Conservation (phyloP, 495 filamentous ascomycete genomes). For the Pseudoneurospora amorphoporcata region DNA sequence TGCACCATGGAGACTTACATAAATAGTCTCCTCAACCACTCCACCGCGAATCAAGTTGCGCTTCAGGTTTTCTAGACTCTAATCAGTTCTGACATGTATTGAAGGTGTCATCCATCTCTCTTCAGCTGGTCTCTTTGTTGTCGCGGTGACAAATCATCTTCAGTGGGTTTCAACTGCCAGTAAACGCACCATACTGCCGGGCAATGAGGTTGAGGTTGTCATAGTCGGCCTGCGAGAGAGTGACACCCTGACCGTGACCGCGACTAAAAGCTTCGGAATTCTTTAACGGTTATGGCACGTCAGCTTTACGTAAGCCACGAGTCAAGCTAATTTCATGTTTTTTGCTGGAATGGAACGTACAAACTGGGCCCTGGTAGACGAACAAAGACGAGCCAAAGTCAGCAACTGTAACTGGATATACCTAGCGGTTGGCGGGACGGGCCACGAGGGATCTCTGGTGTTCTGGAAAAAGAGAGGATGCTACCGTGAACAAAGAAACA, state of each 20-base stretch:
- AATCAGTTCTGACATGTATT: not conserved
- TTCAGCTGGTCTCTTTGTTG: not conserved
- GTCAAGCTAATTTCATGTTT: not conserved
- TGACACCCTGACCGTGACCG: conserved; percentile 4
- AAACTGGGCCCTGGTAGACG: conserved; percentile 12
- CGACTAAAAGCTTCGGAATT: conserved; percentile 4
- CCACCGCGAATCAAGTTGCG: conserved; percentile 53
- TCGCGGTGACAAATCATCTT: not conserved
- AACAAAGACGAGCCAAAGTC: not conserved
- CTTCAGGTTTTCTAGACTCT: conserved; percentile 46
- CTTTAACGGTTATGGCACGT: not conserved
- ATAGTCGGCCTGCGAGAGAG: conserved; percentile 25
- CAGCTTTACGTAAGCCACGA: not conserved
- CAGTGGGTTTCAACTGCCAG: not conserved
- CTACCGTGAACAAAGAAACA: not conserved
- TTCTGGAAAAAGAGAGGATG: not conserved
- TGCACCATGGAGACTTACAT: conserved; percentile 30
- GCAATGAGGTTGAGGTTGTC: conserved; percentile 18
- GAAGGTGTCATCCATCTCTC: not conserved
- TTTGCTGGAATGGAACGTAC: conserved; percentile 10
- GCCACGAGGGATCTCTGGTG: not conserved
- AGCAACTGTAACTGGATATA: not conserved
- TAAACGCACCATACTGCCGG: conserved; percentile 25
- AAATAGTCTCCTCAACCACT: conserved; percentile 49
- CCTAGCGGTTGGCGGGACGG: not conserved